Evolutionary conservation across 2,329 filamentous ascomycete species (phyloP).

Genomic region (Hypoxylon rubiginosum): DNA sequence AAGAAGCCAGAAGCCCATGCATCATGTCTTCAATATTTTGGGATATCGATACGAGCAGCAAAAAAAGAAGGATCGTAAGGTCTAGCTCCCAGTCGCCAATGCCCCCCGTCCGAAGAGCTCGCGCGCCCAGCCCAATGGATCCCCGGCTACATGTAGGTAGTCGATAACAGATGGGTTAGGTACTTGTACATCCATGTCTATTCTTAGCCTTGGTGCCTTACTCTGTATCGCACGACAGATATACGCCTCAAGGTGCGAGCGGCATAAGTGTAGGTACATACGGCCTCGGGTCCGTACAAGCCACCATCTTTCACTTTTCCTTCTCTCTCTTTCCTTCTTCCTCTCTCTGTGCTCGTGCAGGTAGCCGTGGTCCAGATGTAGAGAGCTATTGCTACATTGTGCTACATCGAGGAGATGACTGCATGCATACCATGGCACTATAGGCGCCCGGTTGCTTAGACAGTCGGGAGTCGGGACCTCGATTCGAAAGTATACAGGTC

Average conservation of each 20-base stretch:
- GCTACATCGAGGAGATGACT: slow-evolving; percentile 41
- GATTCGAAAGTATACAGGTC: slow-evolving; percentile 29
- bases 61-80: slow-evolving; percentile 26
- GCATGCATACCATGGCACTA: slow-evolving; percentile 31
- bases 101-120: background rate
- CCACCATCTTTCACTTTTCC: slow-evolving; percentile 2
- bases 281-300: slow-evolving; percentile 30
- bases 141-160: slow-evolving; percentile 1
- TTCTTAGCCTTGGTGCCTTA: slow-evolving; percentile 36
- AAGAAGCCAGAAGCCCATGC: slow-evolving; percentile 25
- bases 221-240: slow-evolving; percentile 27
- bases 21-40: slow-evolving; percentile 27
- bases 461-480: slow-evolving; percentile 26
- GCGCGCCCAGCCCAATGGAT: slow-evolving; percentile 28
- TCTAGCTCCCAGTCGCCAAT: slow-evolving; percentile 10
- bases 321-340: too few species aligned
- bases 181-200: slow-evolving; percentile 31
- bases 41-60: slow-evolving; percentile 31
- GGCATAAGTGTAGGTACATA: slow-evolving; percentile 19
- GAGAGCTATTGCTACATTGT: slow-evolving; percentile 13
- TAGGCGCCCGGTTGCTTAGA: slow-evolving; percentile 28
- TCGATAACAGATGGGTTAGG: slow-evolving; percentile 23
- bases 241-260: slow-evolving; percentile 21
- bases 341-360: slow-evolving; percentile 2
- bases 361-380: slow-evolving; percentile 31